Evolutionary conservation across 768 basidiomycete species (phyloP), one percentile per base, ranked within the genome.

Genomic region (Mycena venus): DNA sequence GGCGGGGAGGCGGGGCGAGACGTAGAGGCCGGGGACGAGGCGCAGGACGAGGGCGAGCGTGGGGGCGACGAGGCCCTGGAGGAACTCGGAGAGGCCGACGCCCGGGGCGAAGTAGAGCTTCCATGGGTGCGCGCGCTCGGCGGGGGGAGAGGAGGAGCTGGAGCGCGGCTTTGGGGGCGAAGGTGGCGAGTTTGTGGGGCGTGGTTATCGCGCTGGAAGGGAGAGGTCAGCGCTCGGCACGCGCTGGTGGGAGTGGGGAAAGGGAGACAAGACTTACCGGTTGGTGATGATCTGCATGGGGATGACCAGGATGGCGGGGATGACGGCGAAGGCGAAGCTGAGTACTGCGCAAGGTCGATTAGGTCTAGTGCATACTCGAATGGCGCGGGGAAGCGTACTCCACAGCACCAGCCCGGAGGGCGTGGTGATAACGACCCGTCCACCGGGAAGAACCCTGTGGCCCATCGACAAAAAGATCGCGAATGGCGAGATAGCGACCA

Each of bases 81-180:
- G 51, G 44, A 68, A 0, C 23, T 23, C 32, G 34, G 53, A 40
- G 53, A 64, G 62, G 9, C 51, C 70, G 51, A 75, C 74, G 25
- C 74, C 74, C 4, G 74, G 74, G 42, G 66, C 23, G 60, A 64
- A 49, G 64, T 75, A 75, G 12, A 75, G 70, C 2, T 44, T 38
- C n/a, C 56, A 49, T 21, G 74, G 74, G 14, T 63, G 29, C 4
- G 59, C 60, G 58, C 66, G 70, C 44, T 75, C 74, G 36, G 74
- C 58, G 2, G 70, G 74, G n/a, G 27, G 74, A 72, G 25, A 75
- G 74, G 11, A 75, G 65, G 32, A 29, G 32, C 21, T 61, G 74
- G 21, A 75, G 67, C 5, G 66, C 74, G 17, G 40, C 60, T 14
- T 10, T 47, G 21, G 70, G 70, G 3, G 60, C 68, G 49, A 75